Base-by-base conservation (phyloP, 2,329 filamentous ascomycete genomes). In the Clarireedia homoeocarpa region DNA sequence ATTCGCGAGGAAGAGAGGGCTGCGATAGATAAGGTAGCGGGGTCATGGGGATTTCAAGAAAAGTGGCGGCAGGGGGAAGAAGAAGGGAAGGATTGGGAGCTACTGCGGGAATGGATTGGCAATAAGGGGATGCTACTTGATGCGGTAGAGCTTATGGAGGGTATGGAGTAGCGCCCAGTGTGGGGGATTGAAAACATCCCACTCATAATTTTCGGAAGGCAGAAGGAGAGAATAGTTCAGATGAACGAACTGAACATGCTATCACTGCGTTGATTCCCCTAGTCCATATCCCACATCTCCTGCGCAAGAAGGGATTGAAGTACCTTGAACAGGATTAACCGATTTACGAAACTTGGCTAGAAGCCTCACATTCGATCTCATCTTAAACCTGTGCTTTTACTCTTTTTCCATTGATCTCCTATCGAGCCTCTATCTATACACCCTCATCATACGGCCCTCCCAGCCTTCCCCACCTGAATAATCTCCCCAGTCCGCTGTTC, bases 21-120 rank as follows among this genome's bases (percentile, higher is more conserved):
- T 3, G 90, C 91, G 0, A 76, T 96, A 61, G 94, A 99, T 74
- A 84, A 82, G 67, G 82, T 99, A 56, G 91, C 91, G 0, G 82
- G 85, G 62, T 86, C 89, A 0, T 99, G 94, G 89, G 94, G 94
- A 0, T 99, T 96, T 73, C 86, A 86, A 65, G 89, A 96, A 69
- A 72, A 77, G 27, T 85, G 82, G 75, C 84, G 85, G 69, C 81
- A 88, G 67, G 94, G 94, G 1, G 91, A 96, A 69, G 94, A 99
- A 73, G 88, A 91, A 62, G 92, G 94, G 0, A 79, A 84, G 53
- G 92, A 96, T 60, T 99, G 94, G 89, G 86, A 95, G 65, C 82
- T 80, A 34, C 75, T 99, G 61, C 83, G 85, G 63, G 89, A 96
- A 73, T 94, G 90, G 73, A 83, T 91, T 65, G 83, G 88, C 39